Percentiles rank a stretch among this genome's conserved stretches.
These are phyloP conservation scores for Tulasnella sp. DNA, from an alignment of 768 basidiomycete species.

Conservation along the genomic window DNA sequence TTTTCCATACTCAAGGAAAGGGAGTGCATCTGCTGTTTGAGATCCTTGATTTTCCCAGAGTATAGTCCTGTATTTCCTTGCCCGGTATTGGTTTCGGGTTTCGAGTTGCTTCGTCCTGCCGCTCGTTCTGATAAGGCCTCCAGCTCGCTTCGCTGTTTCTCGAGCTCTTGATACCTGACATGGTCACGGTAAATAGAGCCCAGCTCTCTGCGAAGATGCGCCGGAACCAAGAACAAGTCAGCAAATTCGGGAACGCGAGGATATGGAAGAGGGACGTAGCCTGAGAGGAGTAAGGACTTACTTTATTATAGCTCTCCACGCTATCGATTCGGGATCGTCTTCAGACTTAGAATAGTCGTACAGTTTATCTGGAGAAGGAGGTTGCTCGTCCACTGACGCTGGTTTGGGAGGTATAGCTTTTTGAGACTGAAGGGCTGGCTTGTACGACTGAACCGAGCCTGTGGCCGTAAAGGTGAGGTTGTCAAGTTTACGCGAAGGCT, in stretches of 20 bases:
- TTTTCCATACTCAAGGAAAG: not conserved
- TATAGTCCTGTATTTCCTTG: not conserved
- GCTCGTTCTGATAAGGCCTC: not conserved
- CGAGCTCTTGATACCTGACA: not conserved
- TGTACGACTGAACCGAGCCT: not conserved
- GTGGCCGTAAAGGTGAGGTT: not conserved
- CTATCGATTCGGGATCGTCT: not conserved
- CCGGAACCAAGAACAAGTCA: not conserved
- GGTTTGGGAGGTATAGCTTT: not conserved
- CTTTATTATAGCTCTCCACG: slow-evolving; percentile 7
- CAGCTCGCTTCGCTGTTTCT: not conserved
- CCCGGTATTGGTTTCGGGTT: not conserved
- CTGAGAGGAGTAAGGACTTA: not conserved
- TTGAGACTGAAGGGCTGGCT: not conserved
- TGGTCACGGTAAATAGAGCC: not conserved
- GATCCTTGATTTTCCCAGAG: not conserved
- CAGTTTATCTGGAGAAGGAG: not conserved
- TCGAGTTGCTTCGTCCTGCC: not conserved
- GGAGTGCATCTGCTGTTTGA: not conserved
- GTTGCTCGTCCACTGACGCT: not conserved
- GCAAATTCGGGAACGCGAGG: not conserved
- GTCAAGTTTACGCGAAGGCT: not conserved
- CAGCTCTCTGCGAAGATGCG: not conserved
- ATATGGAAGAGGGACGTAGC: not conserved
- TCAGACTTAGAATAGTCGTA: not conserved